phyloP scores from a whole-genome alignment of 2,329 filamentous ascomycete species.

The Aspergillus ibericus region DNA sequence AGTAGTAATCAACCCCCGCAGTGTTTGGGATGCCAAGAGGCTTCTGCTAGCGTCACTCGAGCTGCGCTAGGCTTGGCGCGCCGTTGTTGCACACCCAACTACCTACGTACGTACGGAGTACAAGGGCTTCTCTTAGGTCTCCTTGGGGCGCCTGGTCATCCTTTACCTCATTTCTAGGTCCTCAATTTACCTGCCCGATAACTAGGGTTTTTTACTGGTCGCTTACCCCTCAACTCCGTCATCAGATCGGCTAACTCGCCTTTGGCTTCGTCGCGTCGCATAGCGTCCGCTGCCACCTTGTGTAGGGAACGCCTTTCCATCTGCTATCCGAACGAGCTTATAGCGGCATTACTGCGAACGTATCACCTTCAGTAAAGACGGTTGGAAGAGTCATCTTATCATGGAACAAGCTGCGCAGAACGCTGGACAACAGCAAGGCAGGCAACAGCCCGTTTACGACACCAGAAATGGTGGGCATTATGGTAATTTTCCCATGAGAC shows the following conservation, averaged over 20 bases:
- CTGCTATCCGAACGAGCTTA: neutral
- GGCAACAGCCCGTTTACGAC: constrained; percentile 69
- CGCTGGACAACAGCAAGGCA: constrained; percentile 59
- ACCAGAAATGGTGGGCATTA: constrained; percentile 74
- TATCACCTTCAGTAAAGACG: neutral
- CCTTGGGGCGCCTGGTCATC: neutral
- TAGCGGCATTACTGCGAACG: neutral
- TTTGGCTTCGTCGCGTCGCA: neutral
- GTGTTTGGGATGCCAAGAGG: neutral
- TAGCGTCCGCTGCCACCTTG: neutral
- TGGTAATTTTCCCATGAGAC: constrained; percentile 52
- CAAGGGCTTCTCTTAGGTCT: neutral
- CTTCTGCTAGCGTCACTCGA: constrained; percentile 6
- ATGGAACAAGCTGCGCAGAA: constrained; percentile 60
- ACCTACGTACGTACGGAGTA: neutral
- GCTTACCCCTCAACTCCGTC: neutral
- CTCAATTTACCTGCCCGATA: neutral
- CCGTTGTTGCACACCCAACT: neutral
- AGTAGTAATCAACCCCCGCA: neutral
- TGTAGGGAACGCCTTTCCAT: neutral
- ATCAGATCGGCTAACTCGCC: neutral
- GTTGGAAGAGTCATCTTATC: neutral
- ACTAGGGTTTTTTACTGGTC: neutral
- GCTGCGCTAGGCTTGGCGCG: neutral
- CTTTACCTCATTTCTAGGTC: neutral